Percentiles rank a stretch among this genome's conserved stretches.
Conservation (phyloP, 139 green algal genomes). For the Eudorina sp. region DNA sequence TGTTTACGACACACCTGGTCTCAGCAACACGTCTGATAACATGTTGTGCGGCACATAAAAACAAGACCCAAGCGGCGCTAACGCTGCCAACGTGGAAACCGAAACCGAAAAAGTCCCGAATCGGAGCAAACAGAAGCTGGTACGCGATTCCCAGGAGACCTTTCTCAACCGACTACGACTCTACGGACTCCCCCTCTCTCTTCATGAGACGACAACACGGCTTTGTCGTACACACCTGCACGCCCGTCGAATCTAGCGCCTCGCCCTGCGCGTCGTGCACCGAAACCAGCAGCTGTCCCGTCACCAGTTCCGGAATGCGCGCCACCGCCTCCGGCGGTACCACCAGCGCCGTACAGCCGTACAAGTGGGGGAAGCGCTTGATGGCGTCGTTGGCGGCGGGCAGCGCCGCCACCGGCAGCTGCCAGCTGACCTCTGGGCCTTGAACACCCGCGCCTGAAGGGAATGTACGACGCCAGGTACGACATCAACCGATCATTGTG, state of each 20-base stretch:
- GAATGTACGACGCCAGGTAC: too few species aligned
- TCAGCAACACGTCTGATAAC: neutral
- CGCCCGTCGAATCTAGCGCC: conserved; percentile 67
- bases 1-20: neutral
- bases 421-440: conserved; percentile 47
- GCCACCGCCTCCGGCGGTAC: conserved; percentile 54
- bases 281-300: conserved; percentile 64
- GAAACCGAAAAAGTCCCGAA: too few species aligned
- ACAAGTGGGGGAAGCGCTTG: conserved; percentile 76
- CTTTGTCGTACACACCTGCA: conserved; percentile 65
- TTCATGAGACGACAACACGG: too few species aligned
- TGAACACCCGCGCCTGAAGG: conserved; percentile 59
- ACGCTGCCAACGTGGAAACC: too few species aligned
- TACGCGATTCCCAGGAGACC: too few species aligned
- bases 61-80: too few species aligned
- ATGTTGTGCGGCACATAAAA: neutral
- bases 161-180: too few species aligned
- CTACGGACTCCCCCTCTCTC: too few species aligned
- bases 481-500: too few species aligned
- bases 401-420: conserved; percentile 44
- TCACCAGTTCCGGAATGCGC: conserved; percentile 58
- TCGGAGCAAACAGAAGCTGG: too few species aligned
- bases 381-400: conserved; percentile 37
- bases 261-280: conserved; percentile 35
- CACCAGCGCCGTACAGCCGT: conserved; percentile 66